Percentiles rank a stretch among this genome's conserved stretches.
phyloP scores from a whole-genome alignment of 306 rosid species.

The Biancaea sappan region DNA sequence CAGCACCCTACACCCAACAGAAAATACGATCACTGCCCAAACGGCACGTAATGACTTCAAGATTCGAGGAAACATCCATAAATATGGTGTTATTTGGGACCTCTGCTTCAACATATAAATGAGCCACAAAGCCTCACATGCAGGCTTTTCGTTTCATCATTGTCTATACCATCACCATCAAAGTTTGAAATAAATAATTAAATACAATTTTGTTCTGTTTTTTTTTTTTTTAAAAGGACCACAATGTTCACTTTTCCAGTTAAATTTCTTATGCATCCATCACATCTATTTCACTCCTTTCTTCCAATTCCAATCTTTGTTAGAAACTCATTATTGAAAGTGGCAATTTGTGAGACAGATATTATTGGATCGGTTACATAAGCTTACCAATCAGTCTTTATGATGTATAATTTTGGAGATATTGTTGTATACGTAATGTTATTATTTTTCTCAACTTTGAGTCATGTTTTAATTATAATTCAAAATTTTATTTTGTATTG shows the following conservation, averaged over 20 bases:
- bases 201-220: no score
- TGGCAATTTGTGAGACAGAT: neutral
- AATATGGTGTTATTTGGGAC: neutral
- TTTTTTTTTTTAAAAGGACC: conserved; percentile 34
- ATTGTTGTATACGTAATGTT: no score
- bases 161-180: conserved; percentile 7
- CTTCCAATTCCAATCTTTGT: neutral
- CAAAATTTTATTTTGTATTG: no score
- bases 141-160: no score
- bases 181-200: conserved; percentile 9
- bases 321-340: neutral
- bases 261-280: neutral
- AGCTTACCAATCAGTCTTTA: no score
- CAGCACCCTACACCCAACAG: no score
- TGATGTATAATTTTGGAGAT: no score
- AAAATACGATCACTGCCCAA: no score
- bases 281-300: neutral
- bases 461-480: no score
- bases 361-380: no score
- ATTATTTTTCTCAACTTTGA: no score
- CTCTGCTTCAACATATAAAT: neutral
- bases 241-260: neutral
- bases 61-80: neutral
- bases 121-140: conserved; percentile 31
- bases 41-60: no score